Evolutionary conservation across 2,329 filamentous ascomycete genomes (phyloP), one percentile per base, ranked within the genome.

Genomic region (Pyricularia pennisetigena): DNA sequence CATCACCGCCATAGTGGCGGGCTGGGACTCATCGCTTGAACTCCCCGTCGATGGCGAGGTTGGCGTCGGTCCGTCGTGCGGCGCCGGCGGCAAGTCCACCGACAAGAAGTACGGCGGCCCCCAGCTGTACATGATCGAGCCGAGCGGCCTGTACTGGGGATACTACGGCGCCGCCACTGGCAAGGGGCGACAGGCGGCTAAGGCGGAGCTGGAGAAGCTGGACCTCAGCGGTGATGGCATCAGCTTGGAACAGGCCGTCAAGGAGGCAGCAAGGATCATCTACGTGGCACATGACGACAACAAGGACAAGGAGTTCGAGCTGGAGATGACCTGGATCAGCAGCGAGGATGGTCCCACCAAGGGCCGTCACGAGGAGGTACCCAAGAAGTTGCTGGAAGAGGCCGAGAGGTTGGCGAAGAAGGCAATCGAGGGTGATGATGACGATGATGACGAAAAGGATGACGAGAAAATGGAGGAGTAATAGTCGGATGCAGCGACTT

Each of bases 281-380:
- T 96, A 97, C 79, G 88, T 97, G 70, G 94, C 94, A 65, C 95
- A 99, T 78, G 95, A 98, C 79, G 95, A 99, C 79, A 98, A 94
- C 85, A 98, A 98, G 83, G 95, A 98, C 82, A 99, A 99, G 85
- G 95, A 98, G 72, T 99, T 98, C 76, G 95, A 99, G 87, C 85
- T 99, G 70, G 95, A 99, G 83, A 96, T 99, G 93, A 97, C 92
- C 69, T 99, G 95, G 95, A 92, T 98, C 79, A 97, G 93, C 79
- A 87, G 86, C 67, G 80, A 88, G 65, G 87, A 91, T 72, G 94
- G 94, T 5, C 93, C 94, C 49, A 98, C 94, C 71, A 94, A 96
- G 82, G 95, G 95, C 71, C 88, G 90, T 74, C 95, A 99, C 77
- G 86, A 94, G 79, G 93, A 97, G 80, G 95, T 99, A 69, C 95